Evolutionary conservation across 441 rosid genomes (phyloP).

Genomic region (Biscutella laevigata): DNA sequence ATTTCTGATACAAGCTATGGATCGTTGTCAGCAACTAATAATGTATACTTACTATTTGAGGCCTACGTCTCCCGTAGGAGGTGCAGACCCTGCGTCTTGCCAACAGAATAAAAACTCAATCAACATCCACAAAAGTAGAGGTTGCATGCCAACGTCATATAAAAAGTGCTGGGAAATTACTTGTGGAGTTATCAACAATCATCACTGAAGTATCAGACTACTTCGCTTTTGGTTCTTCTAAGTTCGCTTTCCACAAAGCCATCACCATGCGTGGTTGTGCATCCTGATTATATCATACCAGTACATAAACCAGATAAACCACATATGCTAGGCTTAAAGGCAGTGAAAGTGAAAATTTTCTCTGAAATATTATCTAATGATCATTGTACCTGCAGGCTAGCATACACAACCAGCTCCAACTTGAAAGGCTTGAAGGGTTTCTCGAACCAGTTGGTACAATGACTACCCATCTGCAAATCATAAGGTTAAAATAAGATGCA

Average conservation of each 20-base stretch:
- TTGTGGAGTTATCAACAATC: conserved; percentile 54
- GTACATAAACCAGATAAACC: neutral
- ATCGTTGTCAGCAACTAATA: conserved; percentile 29
- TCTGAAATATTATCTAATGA: neutral
- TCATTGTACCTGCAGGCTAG: conserved; percentile 52
- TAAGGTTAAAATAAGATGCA: conserved; percentile 6
- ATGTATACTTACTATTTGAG: conserved; percentile 56
- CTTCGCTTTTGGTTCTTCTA: conserved; percentile 65
- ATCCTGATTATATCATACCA: conserved; percentile 45
- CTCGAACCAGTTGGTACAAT: conserved; percentile 76
- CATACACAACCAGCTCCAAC: conserved; percentile 77
- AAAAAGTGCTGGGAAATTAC: conserved; percentile 40
- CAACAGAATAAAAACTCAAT: conserved; percentile 45
- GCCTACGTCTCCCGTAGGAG: conserved; percentile 52
- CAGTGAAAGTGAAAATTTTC: neutral
- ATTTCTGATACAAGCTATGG: neutral
- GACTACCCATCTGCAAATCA: conserved; percentile 72
- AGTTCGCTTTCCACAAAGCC: conserved; percentile 77
- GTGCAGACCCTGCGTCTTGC: conserved; percentile 42
- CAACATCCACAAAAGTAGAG: conserved; percentile 27
- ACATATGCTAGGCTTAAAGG: neutral
- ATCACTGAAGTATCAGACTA: conserved; percentile 67
- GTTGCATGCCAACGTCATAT: conserved; percentile 16
- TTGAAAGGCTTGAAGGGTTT: conserved; percentile 58
- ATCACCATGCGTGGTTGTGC: conserved; percentile 65